A percentile compares a stretch with the other conserved stretches of the same genome.
These are phyloP conservation scores for Apiotrichum domesticum DNA, from an alignment of 1,284 basidiomycete species.

Conservation along the genomic window DNA sequence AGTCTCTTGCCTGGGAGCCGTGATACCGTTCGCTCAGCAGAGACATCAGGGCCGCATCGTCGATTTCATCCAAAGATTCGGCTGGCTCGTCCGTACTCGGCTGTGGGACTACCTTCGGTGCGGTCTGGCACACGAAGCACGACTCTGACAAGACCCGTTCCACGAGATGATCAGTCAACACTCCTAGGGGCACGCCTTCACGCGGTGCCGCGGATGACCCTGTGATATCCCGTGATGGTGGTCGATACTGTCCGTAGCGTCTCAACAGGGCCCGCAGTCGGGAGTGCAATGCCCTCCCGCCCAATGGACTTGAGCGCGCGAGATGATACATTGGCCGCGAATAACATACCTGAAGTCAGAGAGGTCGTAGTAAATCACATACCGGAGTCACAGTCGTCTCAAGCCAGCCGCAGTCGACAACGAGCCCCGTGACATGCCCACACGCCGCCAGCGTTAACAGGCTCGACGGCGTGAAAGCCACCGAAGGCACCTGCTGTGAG, in stretches of 20 bases:
- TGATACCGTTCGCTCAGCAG: constrained; percentile 17
- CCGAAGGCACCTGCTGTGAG: constrained; percentile 68
- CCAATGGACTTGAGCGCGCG: constrained; percentile 72
- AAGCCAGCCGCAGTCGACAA: constrained; percentile 84
- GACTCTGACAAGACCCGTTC: constrained; percentile 38
- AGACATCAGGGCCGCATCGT: constrained; percentile 13
- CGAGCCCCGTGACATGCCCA: constrained; percentile 84
- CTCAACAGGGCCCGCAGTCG: constrained; percentile 72
- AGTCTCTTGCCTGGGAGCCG: constrained; percentile 18
- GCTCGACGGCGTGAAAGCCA: constrained; percentile 85
- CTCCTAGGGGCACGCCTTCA: not conserved
- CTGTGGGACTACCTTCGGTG: not conserved
- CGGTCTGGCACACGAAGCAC: constrained; percentile 30
- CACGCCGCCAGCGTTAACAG: constrained; percentile 75
- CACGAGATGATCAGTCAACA: constrained; percentile 28
- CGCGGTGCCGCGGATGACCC: not conserved
- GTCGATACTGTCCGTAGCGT: constrained; percentile 54
- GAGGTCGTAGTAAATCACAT: constrained; percentile 32
- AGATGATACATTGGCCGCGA: constrained; percentile 77
- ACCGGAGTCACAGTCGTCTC: constrained; percentile 85
- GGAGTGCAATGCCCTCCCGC: constrained; percentile 64
- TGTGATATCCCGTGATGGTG: constrained; percentile 1
- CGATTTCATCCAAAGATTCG: constrained; percentile 8
- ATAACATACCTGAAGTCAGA: constrained; percentile 66
- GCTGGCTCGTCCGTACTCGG: not conserved